phyloP scores from a whole-genome alignment of 108 stramenopile genomes.

The Nitzschia sp. region DNA sequence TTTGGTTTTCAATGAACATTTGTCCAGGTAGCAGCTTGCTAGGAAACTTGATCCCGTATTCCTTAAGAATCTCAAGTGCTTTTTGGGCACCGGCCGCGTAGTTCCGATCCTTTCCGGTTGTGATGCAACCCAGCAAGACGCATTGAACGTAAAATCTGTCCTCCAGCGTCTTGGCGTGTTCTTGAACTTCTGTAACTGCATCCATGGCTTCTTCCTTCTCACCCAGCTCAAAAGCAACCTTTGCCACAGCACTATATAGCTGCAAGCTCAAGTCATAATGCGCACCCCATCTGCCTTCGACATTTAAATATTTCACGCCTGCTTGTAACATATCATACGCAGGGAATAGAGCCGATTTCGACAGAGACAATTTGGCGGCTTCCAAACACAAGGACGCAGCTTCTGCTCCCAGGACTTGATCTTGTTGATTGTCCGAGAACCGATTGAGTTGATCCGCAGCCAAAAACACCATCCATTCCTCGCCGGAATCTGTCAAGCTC shows the following conservation, averaged over 20 bases:
- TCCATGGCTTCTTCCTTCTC: conserved; percentile 15
- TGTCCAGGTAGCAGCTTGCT: conserved; percentile 23
- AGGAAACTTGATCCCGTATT: conserved; percentile 31
- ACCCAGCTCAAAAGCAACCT: conserved; percentile 15
- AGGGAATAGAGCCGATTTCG: conserved; percentile 38
- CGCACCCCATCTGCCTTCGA: conserved; percentile 12
- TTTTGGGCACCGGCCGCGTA: conserved; percentile 16
- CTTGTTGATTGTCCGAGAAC: neutral
- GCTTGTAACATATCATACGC: conserved; percentile 31
- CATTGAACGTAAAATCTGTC: conserved; percentile 39
- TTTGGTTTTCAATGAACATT: conserved; percentile 16
- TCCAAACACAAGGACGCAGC: conserved; percentile 29
- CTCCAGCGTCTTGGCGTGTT: conserved; percentile 30
- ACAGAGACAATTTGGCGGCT: conserved; percentile 40
- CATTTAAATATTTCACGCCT: conserved; percentile 23
- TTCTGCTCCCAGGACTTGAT: conserved; percentile 15
- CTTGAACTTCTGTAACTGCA: conserved; percentile 15
- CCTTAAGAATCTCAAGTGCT: conserved; percentile 18
- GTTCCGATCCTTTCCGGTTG: conserved; percentile 23
- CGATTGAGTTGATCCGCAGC: conserved; percentile 44
- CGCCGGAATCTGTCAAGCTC: conserved; percentile 1
- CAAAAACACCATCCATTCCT: conserved; percentile 42
- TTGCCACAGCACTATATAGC: conserved; percentile 27
- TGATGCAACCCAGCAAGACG: conserved; percentile 1
- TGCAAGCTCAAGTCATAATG: conserved; percentile 39